Percentiles rank a stretch among this genome's conserved stretches.
phyloP scores from a whole-genome alignment of 2,329 filamentous ascomycete genomes.

The Fusarium globosum region DNA sequence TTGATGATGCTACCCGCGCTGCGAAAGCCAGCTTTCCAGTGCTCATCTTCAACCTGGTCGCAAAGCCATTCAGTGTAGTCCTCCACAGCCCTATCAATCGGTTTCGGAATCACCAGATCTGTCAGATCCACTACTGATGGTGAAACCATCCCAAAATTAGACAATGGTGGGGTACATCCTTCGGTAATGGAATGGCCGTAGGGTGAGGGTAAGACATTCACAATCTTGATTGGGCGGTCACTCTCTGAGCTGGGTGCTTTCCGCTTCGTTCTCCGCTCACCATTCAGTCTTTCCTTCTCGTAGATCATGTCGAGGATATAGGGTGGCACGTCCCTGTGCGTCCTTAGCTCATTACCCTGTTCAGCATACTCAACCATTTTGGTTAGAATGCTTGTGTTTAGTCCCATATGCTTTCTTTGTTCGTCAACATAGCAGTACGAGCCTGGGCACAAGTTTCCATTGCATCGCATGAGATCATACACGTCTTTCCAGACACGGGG shows the following conservation, averaged over 20 bases:
- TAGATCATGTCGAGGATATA: conserved; percentile 25
- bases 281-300: neutral
- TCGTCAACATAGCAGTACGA: conserved; percentile 14
- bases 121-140: conserved; percentile 1
- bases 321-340: neutral
- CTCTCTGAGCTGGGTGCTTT: neutral
- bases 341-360: conserved; percentile 7
- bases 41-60: too few relatives aligned
- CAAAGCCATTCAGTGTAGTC: conserved; percentile 12
- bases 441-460: conserved; percentile 1
- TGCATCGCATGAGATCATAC: conserved; percentile 25
- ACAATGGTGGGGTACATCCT: neutral
- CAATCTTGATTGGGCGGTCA: conserved; percentile 15
- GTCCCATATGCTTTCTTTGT: conserved; percentile 19
- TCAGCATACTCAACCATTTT: conserved; percentile 17
- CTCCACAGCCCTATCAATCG: conserved; percentile 16
- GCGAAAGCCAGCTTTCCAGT: too few relatives aligned
- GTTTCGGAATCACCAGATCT: conserved; percentile 13
- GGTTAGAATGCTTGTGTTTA: conserved; percentile 16
- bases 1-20: too few relatives aligned
- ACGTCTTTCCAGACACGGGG: conserved; percentile 20
- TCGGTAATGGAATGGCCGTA: neutral
- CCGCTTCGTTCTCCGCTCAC: neutral
- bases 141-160: neutral
- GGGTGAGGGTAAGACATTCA: conserved; percentile 14